Conservation (phyloP, 1,139 yeast species). For the Debaryomyces subglobosus region DNA sequence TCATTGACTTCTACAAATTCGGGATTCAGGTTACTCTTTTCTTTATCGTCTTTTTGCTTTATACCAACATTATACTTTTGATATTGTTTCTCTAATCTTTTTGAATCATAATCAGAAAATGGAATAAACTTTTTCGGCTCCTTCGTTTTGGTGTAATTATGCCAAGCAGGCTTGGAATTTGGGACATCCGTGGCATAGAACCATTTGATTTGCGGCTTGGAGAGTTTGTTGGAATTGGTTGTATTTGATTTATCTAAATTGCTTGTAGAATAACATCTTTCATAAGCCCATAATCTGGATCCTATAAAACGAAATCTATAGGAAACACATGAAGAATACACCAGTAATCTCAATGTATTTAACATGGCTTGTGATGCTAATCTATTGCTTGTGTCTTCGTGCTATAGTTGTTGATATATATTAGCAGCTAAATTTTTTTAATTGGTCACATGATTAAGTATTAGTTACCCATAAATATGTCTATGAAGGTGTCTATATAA, state of each 20-base stretch:
- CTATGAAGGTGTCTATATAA: neutral
- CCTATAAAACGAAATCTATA: neutral
- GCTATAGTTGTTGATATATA: neutral
- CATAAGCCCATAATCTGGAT: neutral
- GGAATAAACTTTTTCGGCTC: conserved; percentile 68
- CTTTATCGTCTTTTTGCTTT: conserved; percentile 4
- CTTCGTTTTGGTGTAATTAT: conserved; percentile 47
- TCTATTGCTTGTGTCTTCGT: neutral
- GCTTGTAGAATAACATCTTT: neutral
- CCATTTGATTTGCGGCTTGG: conserved; percentile 51
- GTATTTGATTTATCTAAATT: neutral
- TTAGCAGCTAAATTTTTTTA: neutral
- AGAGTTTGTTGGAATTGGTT: conserved; percentile 6
- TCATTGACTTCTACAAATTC: conserved; percentile 68
- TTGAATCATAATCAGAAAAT: conserved; percentile 66
- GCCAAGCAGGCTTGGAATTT: conserved; percentile 63
- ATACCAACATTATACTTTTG: conserved; percentile 19
- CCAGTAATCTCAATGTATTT: neutral
- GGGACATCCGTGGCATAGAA: conserved; percentile 85
- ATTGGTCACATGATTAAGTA: neutral
- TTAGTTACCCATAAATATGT: neutral
- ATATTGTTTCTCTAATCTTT: conserved; percentile 56
- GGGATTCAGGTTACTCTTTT: neutral
- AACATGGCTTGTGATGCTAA: neutral
- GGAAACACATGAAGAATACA: neutral